phyloP scores from a whole-genome alignment of 2,329 filamentous ascomycete species.

The Neonectria neomacrospora region DNA sequence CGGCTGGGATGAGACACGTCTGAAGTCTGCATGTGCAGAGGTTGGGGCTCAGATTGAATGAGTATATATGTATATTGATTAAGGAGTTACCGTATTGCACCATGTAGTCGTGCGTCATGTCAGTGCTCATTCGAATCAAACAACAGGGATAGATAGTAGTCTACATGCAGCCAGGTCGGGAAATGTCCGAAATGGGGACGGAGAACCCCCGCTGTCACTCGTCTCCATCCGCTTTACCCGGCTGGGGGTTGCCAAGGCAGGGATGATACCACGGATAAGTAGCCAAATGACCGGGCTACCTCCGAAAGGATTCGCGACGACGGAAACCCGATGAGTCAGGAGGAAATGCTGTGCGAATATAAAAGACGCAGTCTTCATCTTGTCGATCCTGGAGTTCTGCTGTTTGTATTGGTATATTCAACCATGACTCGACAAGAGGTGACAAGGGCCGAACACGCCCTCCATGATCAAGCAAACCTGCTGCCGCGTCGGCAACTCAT shows the following conservation, averaged over 20 bases:
- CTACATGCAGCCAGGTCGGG: too few species aligned
- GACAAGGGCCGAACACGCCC: constrained; percentile 53
- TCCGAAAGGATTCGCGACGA: not conserved
- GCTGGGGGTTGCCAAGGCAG: not conserved
- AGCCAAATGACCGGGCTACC: not conserved
- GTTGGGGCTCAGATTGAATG: constrained; percentile 19
- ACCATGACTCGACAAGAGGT: constrained; percentile 20
- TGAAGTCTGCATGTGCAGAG: constrained; percentile 22
- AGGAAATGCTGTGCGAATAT: not conserved
- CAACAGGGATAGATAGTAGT: too few species aligned
- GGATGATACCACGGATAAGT: not conserved
- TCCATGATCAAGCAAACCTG: constrained; percentile 68
- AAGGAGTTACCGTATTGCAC: not conserved
- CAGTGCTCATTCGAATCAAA: not conserved
- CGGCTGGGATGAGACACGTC: constrained; percentile 16
- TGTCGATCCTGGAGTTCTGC: not conserved
- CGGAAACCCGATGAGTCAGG: not conserved
- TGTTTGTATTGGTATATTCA: not conserved
- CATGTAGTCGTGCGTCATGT: not conserved
- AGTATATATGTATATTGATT: not conserved
- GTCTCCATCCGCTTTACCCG: not conserved
- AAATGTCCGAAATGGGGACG: not conserved
- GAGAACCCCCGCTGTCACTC: not conserved
- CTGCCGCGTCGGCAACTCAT: constrained; percentile 62
- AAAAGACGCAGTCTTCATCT: not conserved